Percentiles rank a stretch among this genome's conserved stretches.
These are phyloP conservation scores for Fistulina hepatica DNA, from an alignment of 1,284 basidiomycete genomes.

Conservation along the genomic window DNA sequence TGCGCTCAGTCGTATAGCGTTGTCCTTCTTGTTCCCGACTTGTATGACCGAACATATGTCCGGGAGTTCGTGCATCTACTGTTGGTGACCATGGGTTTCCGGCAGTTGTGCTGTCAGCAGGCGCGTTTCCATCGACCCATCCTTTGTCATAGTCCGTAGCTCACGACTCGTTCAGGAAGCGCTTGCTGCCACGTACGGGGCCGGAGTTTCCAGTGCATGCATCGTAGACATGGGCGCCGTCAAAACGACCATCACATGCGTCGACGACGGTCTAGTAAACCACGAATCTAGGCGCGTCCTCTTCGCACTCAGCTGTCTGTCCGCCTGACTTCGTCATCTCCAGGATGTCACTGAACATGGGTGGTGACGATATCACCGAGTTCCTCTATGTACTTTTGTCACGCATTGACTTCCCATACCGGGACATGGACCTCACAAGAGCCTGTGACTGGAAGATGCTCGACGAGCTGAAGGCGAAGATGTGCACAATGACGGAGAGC, in stretches of 20 bases:
- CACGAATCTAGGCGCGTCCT: conserved; percentile 69
- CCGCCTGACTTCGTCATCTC: conserved; percentile 7
- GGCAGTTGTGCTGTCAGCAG: conserved; percentile 84
- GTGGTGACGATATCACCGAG: conserved; percentile 88
- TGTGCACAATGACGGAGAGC: conserved; percentile 78
- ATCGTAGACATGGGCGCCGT: conserved; percentile 91
- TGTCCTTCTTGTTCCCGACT: conserved; percentile 87
- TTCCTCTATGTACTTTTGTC: conserved; percentile 77
- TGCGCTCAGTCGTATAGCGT: conserved; percentile 67
- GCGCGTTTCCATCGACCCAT: conserved; percentile 29
- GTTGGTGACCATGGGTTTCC: conserved; percentile 80
- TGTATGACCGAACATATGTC: conserved; percentile 80
- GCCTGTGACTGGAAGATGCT: conserved; percentile 83
- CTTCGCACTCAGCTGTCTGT: neutral
- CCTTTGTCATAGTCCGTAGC: neutral
- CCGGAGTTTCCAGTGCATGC: conserved; percentile 89
- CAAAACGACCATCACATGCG: conserved; percentile 81
- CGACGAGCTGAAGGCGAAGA: conserved; percentile 76
- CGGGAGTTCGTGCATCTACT: conserved; percentile 72
- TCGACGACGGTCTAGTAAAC: conserved; percentile 89
- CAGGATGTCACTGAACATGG: conserved; percentile 80
- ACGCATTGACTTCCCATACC: conserved; percentile 82
- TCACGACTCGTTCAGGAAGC: conserved; percentile 55
- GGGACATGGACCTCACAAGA: conserved; percentile 64
- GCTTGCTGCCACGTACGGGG: conserved; percentile 88